phyloP scores from a whole-genome alignment of 495 filamentous ascomycete species.

The Neurospora sp. region DNA sequence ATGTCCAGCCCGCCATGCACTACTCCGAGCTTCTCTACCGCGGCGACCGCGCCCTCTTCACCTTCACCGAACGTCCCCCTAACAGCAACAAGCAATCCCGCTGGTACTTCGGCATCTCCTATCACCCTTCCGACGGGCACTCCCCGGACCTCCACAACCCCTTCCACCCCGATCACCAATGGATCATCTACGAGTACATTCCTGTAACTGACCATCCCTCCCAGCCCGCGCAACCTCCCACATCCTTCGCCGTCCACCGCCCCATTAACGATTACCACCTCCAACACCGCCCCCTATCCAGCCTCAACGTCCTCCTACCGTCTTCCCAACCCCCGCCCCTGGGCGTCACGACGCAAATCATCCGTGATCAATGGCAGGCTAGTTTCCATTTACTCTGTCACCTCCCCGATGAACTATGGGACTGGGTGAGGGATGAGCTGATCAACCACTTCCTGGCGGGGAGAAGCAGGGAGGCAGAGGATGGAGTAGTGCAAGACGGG shows the following conservation, averaged over 20 bases:
- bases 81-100: background rate
- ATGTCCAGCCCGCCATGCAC: background rate
- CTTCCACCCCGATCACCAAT: background rate
- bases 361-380: background rate
- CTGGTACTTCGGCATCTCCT: background rate
- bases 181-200: background rate
- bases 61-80: background rate
- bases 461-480: background rate
- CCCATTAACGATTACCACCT: background rate
- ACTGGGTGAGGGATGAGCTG: background rate
- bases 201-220: background rate
- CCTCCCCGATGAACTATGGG: fast-evolving
- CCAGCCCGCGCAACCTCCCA: background rate
- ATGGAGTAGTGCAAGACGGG: background rate
- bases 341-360: background rate
- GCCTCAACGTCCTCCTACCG: background rate
- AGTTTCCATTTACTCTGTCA: background rate
- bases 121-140: background rate
- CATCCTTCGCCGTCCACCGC: background rate
- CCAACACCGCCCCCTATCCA: background rate
- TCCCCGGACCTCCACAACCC: background rate
- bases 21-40: background rate
- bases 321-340: background rate
- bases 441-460: background rate
- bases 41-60: background rate